phyloP scores from a whole-genome alignment of 768 basidiomycete genomes.

The Phaeotremella fagi region DNA sequence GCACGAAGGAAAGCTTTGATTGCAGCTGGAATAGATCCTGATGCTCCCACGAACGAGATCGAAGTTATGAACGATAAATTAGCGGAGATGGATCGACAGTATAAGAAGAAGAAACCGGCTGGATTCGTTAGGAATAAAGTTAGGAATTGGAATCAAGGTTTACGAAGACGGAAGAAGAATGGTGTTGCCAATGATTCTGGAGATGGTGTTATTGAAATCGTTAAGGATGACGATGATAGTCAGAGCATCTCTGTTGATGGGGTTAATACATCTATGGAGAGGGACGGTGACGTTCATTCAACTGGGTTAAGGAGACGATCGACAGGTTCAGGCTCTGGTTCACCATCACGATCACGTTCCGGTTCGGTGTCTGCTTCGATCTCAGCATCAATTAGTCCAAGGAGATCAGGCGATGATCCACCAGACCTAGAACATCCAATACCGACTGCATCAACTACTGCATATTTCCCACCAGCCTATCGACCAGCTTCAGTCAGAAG shows the following conservation, averaged over 20 bases:
- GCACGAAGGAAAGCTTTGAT: constrained; percentile 30
- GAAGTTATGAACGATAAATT: constrained; percentile 30
- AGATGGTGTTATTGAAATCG: not conserved
- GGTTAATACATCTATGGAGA: no score
- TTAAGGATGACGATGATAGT: not conserved
- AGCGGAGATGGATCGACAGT: constrained; percentile 25
- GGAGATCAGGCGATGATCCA: not conserved
- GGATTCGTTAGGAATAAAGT: constrained; percentile 29
- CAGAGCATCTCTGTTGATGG: no score
- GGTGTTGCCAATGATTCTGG: not conserved
- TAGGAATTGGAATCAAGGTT: constrained; percentile 25
- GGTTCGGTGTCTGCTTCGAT: not conserved
- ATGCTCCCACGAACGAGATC: constrained; percentile 14
- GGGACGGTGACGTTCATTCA: not conserved
- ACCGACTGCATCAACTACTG: not conserved
- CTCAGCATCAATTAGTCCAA: not conserved
- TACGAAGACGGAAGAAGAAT: constrained; percentile 1
- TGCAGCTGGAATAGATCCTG: constrained; percentile 30
- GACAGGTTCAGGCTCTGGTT: not conserved
- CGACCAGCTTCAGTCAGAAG: constrained; percentile 38
- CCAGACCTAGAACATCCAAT: not conserved
- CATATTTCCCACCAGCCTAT: constrained; percentile 42
- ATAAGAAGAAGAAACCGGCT: constrained; percentile 13
- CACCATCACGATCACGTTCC: not conserved
- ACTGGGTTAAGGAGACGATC: not conserved